phyloP scores from a whole-genome alignment of 495 filamentous ascomycete species.

The Melanomma pulvis-pyrius region DNA sequence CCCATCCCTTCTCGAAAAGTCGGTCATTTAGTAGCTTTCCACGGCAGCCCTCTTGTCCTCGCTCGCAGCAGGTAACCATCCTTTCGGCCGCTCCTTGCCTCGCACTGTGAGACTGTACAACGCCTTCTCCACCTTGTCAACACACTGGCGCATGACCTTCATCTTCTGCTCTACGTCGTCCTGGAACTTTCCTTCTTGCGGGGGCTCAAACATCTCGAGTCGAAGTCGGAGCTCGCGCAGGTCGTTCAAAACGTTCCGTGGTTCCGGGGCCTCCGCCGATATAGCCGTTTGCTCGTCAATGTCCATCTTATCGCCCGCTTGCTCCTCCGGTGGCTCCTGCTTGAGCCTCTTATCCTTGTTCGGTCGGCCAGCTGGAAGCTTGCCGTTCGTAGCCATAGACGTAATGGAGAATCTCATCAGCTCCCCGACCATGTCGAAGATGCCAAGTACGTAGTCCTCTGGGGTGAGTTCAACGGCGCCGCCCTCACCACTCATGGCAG shows the following conservation, averaged over 20 bases:
- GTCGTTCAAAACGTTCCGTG: conserved; percentile 69
- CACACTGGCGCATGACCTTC: conserved; percentile 81
- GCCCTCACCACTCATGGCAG: conserved; percentile 30
- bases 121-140: conserved; percentile 90
- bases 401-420: conserved; percentile 95
- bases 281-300: conserved; percentile 30
- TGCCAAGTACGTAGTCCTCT: conserved; percentile 86
- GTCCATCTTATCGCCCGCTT: conserved; percentile 35
- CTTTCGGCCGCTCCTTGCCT: conserved; percentile 84
- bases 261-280: conserved; percentile 37
- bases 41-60: conserved; percentile 40
- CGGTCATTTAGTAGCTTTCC: conserved; percentile 28
- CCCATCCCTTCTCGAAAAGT: neutral
- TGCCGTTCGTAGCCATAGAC: conserved; percentile 66
- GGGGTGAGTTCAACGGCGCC: conserved; percentile 61
- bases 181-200: conserved; percentile 49
- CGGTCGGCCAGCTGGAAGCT: conserved; percentile 51
- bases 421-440: conserved; percentile 92
- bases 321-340: neutral
- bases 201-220: conserved; percentile 70
- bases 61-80: conserved; percentile 85
- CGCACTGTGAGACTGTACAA: conserved; percentile 84
- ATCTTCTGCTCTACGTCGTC: conserved; percentile 77
- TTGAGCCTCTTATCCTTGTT: neutral
- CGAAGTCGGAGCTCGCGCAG: conserved; percentile 70